Base-by-base conservation (phyloP, 192 early-diverging fungal genomes). In the Coemansia sp. region DNA sequence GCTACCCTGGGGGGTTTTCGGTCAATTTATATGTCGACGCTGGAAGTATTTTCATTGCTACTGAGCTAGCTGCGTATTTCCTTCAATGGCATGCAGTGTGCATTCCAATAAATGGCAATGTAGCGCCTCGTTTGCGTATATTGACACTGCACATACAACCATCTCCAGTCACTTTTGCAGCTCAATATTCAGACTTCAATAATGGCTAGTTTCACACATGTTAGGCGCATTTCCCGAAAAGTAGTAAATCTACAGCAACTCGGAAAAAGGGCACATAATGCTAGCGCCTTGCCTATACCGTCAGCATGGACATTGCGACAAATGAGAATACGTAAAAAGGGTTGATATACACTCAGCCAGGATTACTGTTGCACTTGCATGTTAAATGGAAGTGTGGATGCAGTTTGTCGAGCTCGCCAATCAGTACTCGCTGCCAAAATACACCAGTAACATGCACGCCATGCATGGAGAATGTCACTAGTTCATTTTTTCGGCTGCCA, bases 111-210 rank as follows among this genome's bases (percentile, higher is more conserved):
- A 65, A 65, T 27, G 13, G 36, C 48, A 48, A 34, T 34, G 48
- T 17, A 53, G 13, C 64, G 64, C 50, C 46, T 65, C 46, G 33
- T 53, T 65, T 60, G 36, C 19, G 59, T 60, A 60, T 60, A 60
- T 60, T 60, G 36, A 24, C 34, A 40, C 59, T 60, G 59, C 35
- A 13, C 34, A 14, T 36, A 60, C 35, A 27, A 19, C 19, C 29
- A 57, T 57, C 2, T 17, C 6, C 8, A 60, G 59, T 24, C 35
- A 24, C 59, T 37, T 24, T 6, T 39, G 19, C 24, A 39, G 36
- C 59, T 27, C 59, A 24, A 14, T 60, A 60, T 16, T 60, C 31
- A 11, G 29, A 16, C 54, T 34, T 0, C 51, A 53, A 53, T 16
- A 9, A 8, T 31, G 31, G 14, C 54, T 35, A 34, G 54, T 33